These are phyloP conservation scores for Rhypophila decipiens DNA, from an alignment of 495 filamentous ascomycete genomes.

Conservation along the genomic window DNA sequence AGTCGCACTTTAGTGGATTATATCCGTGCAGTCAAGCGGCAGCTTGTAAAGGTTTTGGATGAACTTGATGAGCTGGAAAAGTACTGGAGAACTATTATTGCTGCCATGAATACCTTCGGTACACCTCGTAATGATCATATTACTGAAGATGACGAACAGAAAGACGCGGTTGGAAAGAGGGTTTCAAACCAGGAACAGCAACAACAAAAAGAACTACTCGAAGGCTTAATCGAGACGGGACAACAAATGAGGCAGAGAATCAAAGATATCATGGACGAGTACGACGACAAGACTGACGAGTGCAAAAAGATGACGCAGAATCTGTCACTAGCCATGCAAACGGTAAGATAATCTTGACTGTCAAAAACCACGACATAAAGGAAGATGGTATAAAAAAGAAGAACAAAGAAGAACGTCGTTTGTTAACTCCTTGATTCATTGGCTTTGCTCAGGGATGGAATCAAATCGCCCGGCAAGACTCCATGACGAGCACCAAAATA, in stretches of 20 bases:
- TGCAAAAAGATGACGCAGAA: conserved; percentile 4
- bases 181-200: background rate
- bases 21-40: background rate
- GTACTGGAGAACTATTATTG: background rate
- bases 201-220: background rate
- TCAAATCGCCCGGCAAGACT: conserved; percentile 4
- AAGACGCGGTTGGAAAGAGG: background rate
- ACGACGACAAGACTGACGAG: conserved; percentile 4
- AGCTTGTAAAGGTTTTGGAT: background rate
- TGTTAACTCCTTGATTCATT: too few relatives aligned
- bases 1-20: conserved; percentile 2
- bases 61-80: background rate
- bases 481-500: background rate
- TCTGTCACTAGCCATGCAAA: conserved; percentile 3
- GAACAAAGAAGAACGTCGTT: background rate
- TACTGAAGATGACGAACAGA: background rate
- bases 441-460: background rate
- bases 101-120: background rate
- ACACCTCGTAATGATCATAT: too few relatives aligned
- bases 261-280: conserved; percentile 2
- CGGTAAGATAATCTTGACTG: too few relatives aligned
- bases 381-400: background rate
- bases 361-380: background rate
- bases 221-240: background rate
- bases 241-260: conserved; percentile 2